Base-by-base conservation (phyloP, 2,329 filamentous ascomycete species). In the Fusarium luffae region DNA sequence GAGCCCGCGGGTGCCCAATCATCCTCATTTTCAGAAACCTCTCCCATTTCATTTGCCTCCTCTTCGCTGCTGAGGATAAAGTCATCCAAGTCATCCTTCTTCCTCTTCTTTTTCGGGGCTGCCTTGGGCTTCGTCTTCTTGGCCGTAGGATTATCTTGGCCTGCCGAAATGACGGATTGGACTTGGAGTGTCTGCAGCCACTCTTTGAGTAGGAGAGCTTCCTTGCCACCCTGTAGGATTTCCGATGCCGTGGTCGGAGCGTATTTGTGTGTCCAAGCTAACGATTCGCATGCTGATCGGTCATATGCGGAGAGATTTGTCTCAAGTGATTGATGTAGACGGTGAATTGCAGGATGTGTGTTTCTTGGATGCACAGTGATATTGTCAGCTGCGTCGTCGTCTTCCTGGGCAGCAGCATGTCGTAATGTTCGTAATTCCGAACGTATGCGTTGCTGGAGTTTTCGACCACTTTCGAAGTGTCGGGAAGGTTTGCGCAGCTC, bases 221-320 rank as follows among this genome's bases (percentile, higher is more conserved):
- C 93, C 46, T 83, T 86, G 4, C 92, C 91, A 18, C 83, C 78
- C 74, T 98, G 94, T 13, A 99, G 83, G 2, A 98, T 90, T 61
- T 95, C 89, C 6, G 83, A 82, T 4, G 93, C 89, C 37, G 81
- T 83, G 27, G 79, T 80, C 0, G 96, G 96, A 1, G 92, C 88
- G 79, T 98, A 97, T 75, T 98, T 98, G 42, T 95, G 90, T 3
- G 85, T 79, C 96, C 96, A 99, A 11, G 88, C 80, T 28, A 86
- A 80, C 3, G 83, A 84, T 75, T 98, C 95, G 72, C 92, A 97
- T 51, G 85, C 86, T 11, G 90, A 92, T 66, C 82, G 86, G 77
- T 99, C 96, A 74, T 94, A 98, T 1, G 94, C 90, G 7, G 92
- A 94, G 14, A 94, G 83, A 0, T 84, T 84, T 2, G 83, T 84